These are phyloP conservation scores for Cornus florida DNA, from an alignment of 148 eudicot species.

Conservation along the genomic window DNA sequence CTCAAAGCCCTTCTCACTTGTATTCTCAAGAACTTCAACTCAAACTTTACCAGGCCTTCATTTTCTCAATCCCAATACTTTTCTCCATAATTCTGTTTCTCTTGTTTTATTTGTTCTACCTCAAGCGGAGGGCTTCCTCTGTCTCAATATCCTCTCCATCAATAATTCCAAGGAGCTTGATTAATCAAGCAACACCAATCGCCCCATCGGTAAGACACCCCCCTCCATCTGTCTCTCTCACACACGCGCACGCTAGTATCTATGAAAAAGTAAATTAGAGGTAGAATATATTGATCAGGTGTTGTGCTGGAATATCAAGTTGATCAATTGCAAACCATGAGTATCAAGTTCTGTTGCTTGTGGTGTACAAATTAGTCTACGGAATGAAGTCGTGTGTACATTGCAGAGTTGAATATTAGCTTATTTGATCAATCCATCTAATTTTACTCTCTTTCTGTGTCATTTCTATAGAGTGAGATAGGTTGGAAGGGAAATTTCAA, in stretches of 20 bases:
- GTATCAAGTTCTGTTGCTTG: too few relatives aligned
- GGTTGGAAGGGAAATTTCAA: conserved; percentile 40
- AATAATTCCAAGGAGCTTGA: conserved; percentile 5
- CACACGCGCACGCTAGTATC: too few relatives aligned
- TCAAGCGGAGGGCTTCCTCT: conserved; percentile 45
- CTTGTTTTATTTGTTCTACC: conserved; percentile 47
- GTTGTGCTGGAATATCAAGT: too few relatives aligned
- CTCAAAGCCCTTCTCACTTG: conserved; percentile 15
- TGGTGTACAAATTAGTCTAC: too few relatives aligned
- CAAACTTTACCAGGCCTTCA: conserved; percentile 46
- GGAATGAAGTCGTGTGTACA: not conserved
- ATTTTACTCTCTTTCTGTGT: not conserved
- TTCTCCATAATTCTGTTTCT: conserved; percentile 48
- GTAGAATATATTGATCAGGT: too few relatives aligned
- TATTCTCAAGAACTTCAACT: conserved; percentile 48
- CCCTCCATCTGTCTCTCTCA: not conserved
- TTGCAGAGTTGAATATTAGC: not conserved
- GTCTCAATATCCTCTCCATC: conserved; percentile 10
- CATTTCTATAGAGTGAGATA: conserved; percentile 27
- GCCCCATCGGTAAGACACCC: conserved; percentile 28
- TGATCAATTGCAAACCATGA: too few relatives aligned
- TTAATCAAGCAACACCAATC: conserved; percentile 19
- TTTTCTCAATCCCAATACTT: conserved; percentile 50
- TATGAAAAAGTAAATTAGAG: too few relatives aligned
- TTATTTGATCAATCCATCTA: not conserved